Conservation (phyloP, 2,329 filamentous ascomycete genomes). For the Colletotrichum godetiae region DNA sequence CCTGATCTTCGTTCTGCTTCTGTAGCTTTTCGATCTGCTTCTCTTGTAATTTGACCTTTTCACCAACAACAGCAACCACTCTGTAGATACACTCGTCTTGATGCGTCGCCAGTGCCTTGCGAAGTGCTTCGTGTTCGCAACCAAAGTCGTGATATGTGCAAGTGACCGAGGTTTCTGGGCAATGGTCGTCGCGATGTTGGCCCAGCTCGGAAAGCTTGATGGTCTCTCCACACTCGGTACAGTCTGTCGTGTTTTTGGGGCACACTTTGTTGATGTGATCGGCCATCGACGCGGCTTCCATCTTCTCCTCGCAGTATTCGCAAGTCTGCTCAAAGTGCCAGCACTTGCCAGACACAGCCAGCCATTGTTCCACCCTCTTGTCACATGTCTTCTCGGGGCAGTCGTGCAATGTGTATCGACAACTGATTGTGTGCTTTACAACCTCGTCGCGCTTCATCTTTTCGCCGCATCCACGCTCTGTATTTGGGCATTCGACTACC, state of each 20-base stretch:
- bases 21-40: conserved; percentile 58
- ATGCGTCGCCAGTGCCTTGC: conserved; percentile 57
- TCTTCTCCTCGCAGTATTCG: conserved; percentile 61
- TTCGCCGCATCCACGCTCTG: conserved; percentile 60
- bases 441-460: conserved; percentile 65
- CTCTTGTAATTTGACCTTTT: conserved; percentile 58
- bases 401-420: conserved; percentile 64
- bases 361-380: conserved; percentile 62
- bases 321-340: conserved; percentile 65
- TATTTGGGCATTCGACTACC: conserved; percentile 68
- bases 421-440: conserved; percentile 67
- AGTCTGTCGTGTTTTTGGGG: conserved; percentile 58
- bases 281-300: conserved; percentile 61
- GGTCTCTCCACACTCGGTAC: conserved; percentile 59
- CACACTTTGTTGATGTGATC: conserved; percentile 58
- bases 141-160: conserved; percentile 63
- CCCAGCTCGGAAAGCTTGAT: conserved; percentile 58
- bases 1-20: conserved; percentile 46
- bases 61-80: conserved; percentile 61
- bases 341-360: conserved; percentile 53
- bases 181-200: conserved; percentile 59
- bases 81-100: conserved; percentile 62
- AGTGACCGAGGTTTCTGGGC: conserved; percentile 49
- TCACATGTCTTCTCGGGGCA: conserved; percentile 66
- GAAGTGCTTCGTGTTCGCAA: conserved; percentile 55